Evolutionary conservation across 2,329 filamentous ascomycete species (phyloP).

Genomic region (Exophiala sideris): DNA sequence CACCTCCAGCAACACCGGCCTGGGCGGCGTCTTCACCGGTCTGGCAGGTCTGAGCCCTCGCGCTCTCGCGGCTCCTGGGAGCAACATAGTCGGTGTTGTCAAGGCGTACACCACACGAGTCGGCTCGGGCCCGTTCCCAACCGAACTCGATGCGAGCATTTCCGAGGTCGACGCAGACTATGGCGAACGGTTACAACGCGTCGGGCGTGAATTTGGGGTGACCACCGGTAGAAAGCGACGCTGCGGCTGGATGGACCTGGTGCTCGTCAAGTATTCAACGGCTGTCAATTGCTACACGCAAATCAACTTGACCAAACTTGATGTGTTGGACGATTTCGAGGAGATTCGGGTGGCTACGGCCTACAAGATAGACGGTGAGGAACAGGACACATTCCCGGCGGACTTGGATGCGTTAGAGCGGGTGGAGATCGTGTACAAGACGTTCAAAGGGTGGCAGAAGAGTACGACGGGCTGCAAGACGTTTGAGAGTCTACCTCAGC

Average conservation of each 20-base stretch:
- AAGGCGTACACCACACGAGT: conserved; percentile 64
- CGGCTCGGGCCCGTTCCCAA: conserved; percentile 60
- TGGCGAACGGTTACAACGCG: conserved; percentile 49
- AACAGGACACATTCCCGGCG: conserved; percentile 56
- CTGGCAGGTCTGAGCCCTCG: conserved; percentile 57
- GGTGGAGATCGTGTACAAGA: conserved; percentile 57
- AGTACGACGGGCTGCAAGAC: conserved; percentile 56
- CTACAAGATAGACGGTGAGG: conserved; percentile 53
- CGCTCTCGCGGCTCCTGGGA: conserved; percentile 47
- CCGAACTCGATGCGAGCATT: conserved; percentile 40
- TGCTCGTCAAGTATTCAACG: conserved; percentile 61
- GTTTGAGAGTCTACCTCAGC: conserved; percentile 55
- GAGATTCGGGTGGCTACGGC: conserved; percentile 60
- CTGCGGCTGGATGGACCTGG: conserved; percentile 64
- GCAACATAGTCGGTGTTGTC: conserved; percentile 57
- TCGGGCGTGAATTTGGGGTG: conserved; percentile 55
- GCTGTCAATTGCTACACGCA: conserved; percentile 52
- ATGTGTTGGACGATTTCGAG: conserved; percentile 62
- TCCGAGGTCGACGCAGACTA: conserved; percentile 24
- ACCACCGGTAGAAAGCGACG: conserved; percentile 61
- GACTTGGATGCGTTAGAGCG: conserved; percentile 48
- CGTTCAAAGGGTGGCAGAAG: conserved; percentile 60
- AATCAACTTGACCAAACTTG: conserved; percentile 63
- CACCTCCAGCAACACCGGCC: conserved; percentile 47
- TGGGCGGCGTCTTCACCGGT: conserved; percentile 54